phyloP scores from a whole-genome alignment of 1,284 basidiomycete genomes.

The Schizopora paradoxa region DNA sequence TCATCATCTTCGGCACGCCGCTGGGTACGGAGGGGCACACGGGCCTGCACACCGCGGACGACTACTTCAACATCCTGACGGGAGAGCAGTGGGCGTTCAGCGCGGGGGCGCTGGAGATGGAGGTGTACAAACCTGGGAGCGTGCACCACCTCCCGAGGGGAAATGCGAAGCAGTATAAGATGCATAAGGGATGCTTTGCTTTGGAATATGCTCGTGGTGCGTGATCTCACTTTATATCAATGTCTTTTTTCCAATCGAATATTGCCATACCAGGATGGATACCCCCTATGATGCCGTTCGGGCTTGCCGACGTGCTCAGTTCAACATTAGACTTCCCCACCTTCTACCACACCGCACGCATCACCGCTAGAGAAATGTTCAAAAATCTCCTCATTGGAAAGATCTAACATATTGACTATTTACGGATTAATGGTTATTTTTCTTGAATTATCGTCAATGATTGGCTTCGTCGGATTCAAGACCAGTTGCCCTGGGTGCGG shows the following conservation, averaged over 20 bases:
- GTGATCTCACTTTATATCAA: constrained; percentile 19
- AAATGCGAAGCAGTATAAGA: constrained; percentile 92
- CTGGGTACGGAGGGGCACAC: constrained; percentile 96
- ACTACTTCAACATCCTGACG: constrained; percentile 94
- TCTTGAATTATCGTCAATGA: not conserved
- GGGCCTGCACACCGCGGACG: constrained; percentile 91
- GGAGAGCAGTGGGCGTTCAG: constrained; percentile 92
- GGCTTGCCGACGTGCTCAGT: constrained; percentile 78
- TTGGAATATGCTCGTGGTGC: constrained; percentile 90
- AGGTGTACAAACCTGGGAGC: constrained; percentile 79
- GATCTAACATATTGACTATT: constrained; percentile 45
- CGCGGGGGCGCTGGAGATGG: constrained; percentile 77
- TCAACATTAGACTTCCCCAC: constrained; percentile 89
- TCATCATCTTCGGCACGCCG: constrained; percentile 94
- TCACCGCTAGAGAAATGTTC: constrained; percentile 82
- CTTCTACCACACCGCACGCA: constrained; percentile 71
- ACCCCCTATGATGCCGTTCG: constrained; percentile 89
- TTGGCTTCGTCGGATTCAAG: not conserved
- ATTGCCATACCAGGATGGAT: constrained; percentile 66
- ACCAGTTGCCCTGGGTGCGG: too few relatives aligned
- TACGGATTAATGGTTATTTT: not conserved
- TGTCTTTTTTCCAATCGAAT: not conserved
- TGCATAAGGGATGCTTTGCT: constrained; percentile 93
- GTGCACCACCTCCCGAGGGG: constrained; percentile 84
- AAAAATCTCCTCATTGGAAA: constrained; percentile 82